Conservation (phyloP, 805 yeast genomes). For the Lipomyces anomalus region DNA sequence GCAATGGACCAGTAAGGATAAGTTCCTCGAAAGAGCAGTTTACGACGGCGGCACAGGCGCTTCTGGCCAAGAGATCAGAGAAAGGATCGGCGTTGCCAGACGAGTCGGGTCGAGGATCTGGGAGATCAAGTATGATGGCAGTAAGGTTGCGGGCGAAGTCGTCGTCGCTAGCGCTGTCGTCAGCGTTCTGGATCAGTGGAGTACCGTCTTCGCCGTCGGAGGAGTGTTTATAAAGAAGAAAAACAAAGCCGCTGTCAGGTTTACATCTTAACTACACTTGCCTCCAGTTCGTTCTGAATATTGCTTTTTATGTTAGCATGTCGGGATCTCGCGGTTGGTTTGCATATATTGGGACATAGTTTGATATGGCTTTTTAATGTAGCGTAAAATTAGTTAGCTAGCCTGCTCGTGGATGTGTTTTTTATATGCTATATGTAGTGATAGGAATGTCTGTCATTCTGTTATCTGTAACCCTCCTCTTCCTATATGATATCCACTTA, state of each 20-base stretch:
- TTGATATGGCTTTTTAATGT: no score
- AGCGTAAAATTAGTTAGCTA: no score
- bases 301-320: no score
- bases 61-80: conserved; percentile 53
- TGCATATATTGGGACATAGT: no score
- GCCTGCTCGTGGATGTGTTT: no score
- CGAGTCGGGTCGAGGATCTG: conserved; percentile 53
- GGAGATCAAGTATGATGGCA: conserved; percentile 49
- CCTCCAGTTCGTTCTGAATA: no score
- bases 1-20: conserved; percentile 61
- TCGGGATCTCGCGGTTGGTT: no score
- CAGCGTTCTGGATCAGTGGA: conserved; percentile 64
- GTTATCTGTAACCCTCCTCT: no score
- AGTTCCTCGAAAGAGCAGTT: conserved; percentile 50
- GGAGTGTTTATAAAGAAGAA: conserved; percentile 38
- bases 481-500: no score
- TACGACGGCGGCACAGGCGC: conserved; percentile 46
- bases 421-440: no score
- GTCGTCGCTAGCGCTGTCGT: conserved; percentile 56
- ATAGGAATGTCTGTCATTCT: no score
- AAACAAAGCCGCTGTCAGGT: not conserved
- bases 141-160: conserved; percentile 51
- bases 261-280: not conserved
- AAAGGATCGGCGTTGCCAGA: conserved; percentile 54
- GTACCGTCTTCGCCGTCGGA: conserved; percentile 54